Evolutionary conservation across 352 stramenopile species (phyloP).

Genomic region (Phytophthora vignae): DNA sequence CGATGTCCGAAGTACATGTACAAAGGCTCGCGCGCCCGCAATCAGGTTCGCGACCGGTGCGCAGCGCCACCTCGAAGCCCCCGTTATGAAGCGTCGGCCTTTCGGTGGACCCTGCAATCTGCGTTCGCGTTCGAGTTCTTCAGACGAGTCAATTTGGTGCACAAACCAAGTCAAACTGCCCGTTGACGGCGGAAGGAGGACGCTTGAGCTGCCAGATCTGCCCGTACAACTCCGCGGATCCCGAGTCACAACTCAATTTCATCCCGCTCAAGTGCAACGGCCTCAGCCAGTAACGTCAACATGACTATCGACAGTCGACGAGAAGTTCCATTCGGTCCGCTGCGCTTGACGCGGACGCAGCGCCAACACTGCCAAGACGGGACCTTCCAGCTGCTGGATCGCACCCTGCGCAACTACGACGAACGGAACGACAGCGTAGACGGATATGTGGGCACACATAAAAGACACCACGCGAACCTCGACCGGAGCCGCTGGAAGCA

Average conservation of each 20-base stretch:
- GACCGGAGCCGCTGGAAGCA: slow-evolving; percentile 17
- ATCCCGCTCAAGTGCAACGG: slow-evolving; percentile 1
- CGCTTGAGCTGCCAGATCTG: not conserved
- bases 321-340: slow-evolving; percentile 6
- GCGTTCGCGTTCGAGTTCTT: not conserved
- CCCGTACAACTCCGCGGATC: not conserved
- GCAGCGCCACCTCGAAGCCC: no score
- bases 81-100: not conserved
- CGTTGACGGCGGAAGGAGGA: slow-evolving; percentile 1
- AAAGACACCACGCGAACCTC: slow-evolving; percentile 7
- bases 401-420: slow-evolving; percentile 25
- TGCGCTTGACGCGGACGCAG: slow-evolving; percentile 7
- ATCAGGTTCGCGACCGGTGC: not conserved
- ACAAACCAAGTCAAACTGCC: not conserved
- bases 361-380: slow-evolving; percentile 8
- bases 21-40: not conserved
- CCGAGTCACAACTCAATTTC: slow-evolving; percentile 12
- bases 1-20: no score
- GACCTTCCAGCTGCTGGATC: slow-evolving; percentile 24
- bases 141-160: not conserved
- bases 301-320: slow-evolving; percentile 1
- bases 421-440: slow-evolving; percentile 9
- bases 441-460: not conserved
- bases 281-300: not conserved
- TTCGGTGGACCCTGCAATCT: not conserved